Evolutionary conservation across 169 alveolate species (phyloP).

Genomic region (Plasmodium billcollinsi): DNA sequence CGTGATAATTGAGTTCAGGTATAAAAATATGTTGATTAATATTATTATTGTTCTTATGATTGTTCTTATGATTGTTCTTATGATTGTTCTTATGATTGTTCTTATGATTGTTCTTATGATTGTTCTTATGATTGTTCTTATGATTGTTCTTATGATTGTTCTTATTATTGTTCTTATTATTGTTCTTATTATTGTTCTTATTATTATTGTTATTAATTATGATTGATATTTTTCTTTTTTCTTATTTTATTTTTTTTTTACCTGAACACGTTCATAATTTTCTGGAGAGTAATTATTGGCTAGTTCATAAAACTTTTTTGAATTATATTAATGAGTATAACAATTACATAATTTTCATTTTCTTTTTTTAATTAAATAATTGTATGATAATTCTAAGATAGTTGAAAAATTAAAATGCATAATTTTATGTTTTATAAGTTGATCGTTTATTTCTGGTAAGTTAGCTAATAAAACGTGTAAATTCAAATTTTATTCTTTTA

Average conservation of each 20-base stretch:
- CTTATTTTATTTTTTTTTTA: not conserved
- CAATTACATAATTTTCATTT: not conserved
- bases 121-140: too few species aligned
- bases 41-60: too few species aligned
- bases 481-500: slow-evolving; percentile 12
- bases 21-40: too few species aligned
- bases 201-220: not conserved
- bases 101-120: too few species aligned
- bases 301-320: not conserved
- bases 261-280: not conserved
- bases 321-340: too few species aligned
- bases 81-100: too few species aligned
- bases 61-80: too few species aligned
- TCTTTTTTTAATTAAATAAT: not conserved
- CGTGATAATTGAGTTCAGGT: too few species aligned
- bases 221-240: not conserved
- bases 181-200: not conserved
- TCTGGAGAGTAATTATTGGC: not conserved
- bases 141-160: not conserved
- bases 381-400: slow-evolving; percentile 28
- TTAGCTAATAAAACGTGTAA: slow-evolving; percentile 28
- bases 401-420: slow-evolving; percentile 22
- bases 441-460: slow-evolving; percentile 43
- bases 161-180: not conserved
- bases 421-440: not conserved